These are phyloP conservation scores for Linanthus parryae DNA, from an alignment of 148 eudicot species.

Conservation along the genomic window DNA sequence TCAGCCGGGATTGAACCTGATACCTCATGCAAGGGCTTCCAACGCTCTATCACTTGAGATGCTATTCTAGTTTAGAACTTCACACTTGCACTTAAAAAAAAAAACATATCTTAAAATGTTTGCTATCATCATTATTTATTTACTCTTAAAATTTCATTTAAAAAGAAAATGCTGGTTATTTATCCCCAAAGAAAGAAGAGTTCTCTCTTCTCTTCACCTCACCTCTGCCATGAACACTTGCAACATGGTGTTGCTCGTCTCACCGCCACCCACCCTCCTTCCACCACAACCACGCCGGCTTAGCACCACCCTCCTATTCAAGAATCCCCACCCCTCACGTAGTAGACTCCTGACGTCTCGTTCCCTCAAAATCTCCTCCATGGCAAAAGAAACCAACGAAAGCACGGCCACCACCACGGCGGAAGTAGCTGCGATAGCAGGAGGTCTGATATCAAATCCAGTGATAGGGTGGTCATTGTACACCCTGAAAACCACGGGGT, in stretches of 20 bases:
- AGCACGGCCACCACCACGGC: conserved; percentile 19
- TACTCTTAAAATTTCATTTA: too few species aligned
- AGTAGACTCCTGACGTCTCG: not conserved
- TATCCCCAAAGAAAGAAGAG: too few species aligned
- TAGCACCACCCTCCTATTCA: not conserved
- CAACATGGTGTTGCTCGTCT: conserved; percentile 10
- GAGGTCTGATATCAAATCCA: conserved; percentile 63
- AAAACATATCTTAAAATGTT: too few species aligned
- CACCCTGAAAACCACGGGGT: conserved; percentile 96
- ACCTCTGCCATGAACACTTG: conserved; percentile 4
- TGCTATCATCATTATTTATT: too few species aligned
- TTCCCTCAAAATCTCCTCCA: conserved; percentile 20
- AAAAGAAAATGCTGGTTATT: too few species aligned
- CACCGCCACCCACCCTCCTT: conserved; percentile 4
- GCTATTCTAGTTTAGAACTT: too few species aligned
- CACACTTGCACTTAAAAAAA: too few species aligned
- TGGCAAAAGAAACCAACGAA: conserved; percentile 45
- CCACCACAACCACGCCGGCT: too few species aligned
- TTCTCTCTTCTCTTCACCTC: not conserved
- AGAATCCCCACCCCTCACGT: not conserved
- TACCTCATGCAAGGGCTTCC: too few species aligned
- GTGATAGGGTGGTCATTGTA: conserved; percentile 92
- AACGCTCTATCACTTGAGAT: too few species aligned
- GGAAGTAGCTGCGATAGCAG: conserved; percentile 51
- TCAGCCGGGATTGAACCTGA: too few species aligned